Evolutionary conservation across 176 grass and related monocot genomes (phyloP), one percentile per base, ranked within the genome.

Genomic region (Guadua angustifolia): DNA sequence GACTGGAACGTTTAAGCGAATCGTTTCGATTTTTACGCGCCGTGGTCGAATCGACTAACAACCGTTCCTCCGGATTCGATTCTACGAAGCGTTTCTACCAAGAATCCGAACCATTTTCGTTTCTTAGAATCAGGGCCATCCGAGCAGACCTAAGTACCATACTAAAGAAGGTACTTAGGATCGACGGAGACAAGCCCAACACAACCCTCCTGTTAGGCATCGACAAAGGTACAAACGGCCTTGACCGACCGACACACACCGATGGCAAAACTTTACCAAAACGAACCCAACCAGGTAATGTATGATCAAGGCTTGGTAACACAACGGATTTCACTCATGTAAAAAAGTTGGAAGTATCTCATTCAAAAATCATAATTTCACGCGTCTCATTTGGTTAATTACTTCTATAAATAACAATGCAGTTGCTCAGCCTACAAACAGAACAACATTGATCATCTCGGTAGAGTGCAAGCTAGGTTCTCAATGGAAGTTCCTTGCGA

Each of bases 191-290:
- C 29, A 1, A 29, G 29, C 29, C 0, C 29, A 29, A 29, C 29
- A 1, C 1, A 29, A 29, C 29, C 29, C 29, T 29, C 29, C 29
- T 29, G 29, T 29, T 29, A 29, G 2, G 35, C 83, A 44, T 6
- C 44, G 58, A 38, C 46, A 57, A 81, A 75, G 85, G 24, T 63
- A 58, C 70, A 75, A 68, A 55, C 49, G 67, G 45, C 39, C 83
- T 74, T 71, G 35, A 80, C 77, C 84, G 84, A 86, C 84, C 42
- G 42, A 43, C 42, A 87, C 78, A 21, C 25, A 12, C 1, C 50
- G 70, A 81, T 59, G 71, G 70, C 78, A 33, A 66, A 4, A 73
- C 71, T 81, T 75, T 82, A 82, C 78, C 71, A 25, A 46, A 87
- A 53, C 15, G 60, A 81, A 81, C 57, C 69, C 35, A 72, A 14